Conservation (phyloP, 2,329 filamentous ascomycete genomes). For the Clonostachys rosea region DNA sequence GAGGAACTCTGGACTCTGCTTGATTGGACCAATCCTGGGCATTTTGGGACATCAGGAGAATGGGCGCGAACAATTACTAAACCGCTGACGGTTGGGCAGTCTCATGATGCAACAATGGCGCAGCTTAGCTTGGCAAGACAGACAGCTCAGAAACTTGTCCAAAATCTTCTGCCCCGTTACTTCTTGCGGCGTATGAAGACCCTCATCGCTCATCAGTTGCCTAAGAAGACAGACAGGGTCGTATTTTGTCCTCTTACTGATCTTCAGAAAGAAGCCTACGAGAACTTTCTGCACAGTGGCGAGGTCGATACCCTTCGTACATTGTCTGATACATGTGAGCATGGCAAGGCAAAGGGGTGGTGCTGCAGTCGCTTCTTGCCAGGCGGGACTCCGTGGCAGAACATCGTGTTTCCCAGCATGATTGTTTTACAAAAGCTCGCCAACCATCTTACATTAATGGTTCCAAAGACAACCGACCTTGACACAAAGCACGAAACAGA, state of each 20-base stretch:
- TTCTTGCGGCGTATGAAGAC: slow-evolving; percentile 92
- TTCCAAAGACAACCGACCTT: slow-evolving; percentile 61
- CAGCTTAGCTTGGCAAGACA: slow-evolving; percentile 78
- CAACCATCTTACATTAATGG: slow-evolving; percentile 86
- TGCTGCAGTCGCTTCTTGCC: slow-evolving; percentile 66
- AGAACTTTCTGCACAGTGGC: slow-evolving; percentile 68
- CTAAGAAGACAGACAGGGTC: slow-evolving; percentile 89
- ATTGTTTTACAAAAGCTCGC: slow-evolving; percentile 79
- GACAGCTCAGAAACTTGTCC: slow-evolving; percentile 78
- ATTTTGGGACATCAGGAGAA: slow-evolving; percentile 56
- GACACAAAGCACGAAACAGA: slow-evolving; percentile 75
- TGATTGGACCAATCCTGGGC: slow-evolving; percentile 92
- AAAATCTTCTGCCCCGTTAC: slow-evolving; percentile 83
- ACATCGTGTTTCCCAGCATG: slow-evolving; percentile 81
- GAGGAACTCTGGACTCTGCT: slow-evolving; percentile 94
- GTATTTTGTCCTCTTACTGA: slow-evolving; percentile 91
- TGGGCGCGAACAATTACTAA: slow-evolving; percentile 78
- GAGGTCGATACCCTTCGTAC: slow-evolving; percentile 64
- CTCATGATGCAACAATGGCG: slow-evolving; percentile 80
- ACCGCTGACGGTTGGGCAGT: slow-evolving; percentile 82
- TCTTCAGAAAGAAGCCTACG: slow-evolving; percentile 76
- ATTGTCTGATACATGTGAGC: slow-evolving; percentile 64
- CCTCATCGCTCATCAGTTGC: slow-evolving; percentile 85
- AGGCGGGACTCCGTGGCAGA: slow-evolving; percentile 64
- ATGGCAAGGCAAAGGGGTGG: slow-evolving; percentile 65